Evolutionary conservation across 345 rosid genomes (phyloP).

Genomic region (Bruguiera sexangula): DNA sequence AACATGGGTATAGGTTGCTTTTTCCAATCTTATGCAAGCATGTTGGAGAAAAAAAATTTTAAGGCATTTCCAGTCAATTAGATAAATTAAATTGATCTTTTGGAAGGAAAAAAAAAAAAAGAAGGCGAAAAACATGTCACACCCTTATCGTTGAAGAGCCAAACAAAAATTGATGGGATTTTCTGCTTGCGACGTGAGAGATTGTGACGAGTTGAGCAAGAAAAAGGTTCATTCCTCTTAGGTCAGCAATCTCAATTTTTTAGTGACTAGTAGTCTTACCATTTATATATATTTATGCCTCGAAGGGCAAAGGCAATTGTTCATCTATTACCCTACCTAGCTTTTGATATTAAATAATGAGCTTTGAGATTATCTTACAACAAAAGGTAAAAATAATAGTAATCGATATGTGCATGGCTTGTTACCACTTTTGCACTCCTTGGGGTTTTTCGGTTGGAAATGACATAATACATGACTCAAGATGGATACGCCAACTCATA

Average conservation of each 20-base stretch:
- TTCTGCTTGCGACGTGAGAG: not conserved
- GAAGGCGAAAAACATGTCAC: not conserved
- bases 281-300: not conserved
- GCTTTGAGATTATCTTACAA: not conserved
- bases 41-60: not conserved
- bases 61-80: not conserved
- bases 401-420: constrained; percentile 1
- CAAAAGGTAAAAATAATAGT: not conserved
- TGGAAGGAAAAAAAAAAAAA: not conserved
- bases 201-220: not conserved
- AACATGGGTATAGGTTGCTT: too few species aligned
- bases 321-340: constrained; percentile 2
- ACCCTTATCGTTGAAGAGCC: not conserved
- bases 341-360: constrained; percentile 5
- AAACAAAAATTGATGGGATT: not conserved
- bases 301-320: constrained; percentile 20
- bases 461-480: constrained; percentile 25
- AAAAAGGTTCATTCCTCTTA: not conserved
- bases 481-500: constrained; percentile 29
- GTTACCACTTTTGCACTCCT: constrained; percentile 23
- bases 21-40: not conserved
- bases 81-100: not conserved
- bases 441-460: constrained; percentile 21
- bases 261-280: constrained; percentile 10
- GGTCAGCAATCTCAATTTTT: constrained; percentile 20